phyloP scores from a whole-genome alignment of 2,329 filamentous ascomycete species.

The Huntiella abstrusa region DNA sequence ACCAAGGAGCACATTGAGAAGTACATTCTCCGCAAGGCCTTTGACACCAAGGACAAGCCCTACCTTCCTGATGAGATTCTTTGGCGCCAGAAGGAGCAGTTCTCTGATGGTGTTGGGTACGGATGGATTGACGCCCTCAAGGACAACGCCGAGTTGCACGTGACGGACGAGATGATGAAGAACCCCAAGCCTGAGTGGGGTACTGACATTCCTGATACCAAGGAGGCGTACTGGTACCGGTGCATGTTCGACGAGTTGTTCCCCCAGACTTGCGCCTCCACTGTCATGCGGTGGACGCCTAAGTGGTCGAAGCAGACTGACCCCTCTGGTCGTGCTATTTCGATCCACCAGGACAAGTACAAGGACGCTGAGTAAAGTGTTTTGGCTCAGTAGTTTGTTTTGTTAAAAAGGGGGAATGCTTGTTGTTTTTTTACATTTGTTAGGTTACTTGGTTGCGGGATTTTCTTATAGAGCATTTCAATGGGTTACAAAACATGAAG shows the following conservation, averaged over 20 bases:
- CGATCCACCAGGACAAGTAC: conserved; percentile 60
- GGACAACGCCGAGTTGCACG: conserved; percentile 73
- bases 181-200: conserved; percentile 97
- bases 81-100: conserved; percentile 98
- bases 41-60: conserved; percentile 72
- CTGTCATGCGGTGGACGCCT: conserved; percentile 90
- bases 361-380: conserved; percentile 20
- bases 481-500: background rate
- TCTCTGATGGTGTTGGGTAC: conserved; percentile 95
- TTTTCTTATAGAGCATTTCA: background rate
- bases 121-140: conserved; percentile 97
- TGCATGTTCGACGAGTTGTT: conserved; percentile 99
- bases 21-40: conserved; percentile 94
- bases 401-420: background rate
- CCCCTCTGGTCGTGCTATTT: conserved; percentile 74
- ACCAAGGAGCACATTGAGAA: conserved; percentile 81
- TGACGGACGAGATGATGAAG: conserved; percentile 96
- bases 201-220: conserved; percentile 76
- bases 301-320: conserved; percentile 96
- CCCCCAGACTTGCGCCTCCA: conserved; percentile 74
- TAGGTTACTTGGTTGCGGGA: background rate
- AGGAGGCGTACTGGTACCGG: conserved; percentile 99
- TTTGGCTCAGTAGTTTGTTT: no score
- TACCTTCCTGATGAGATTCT: conserved; percentile 95
- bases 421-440: background rate